Conservation (phyloP, 1,284 basidiomycete genomes). For the Coniferiporia weirii region DNA sequence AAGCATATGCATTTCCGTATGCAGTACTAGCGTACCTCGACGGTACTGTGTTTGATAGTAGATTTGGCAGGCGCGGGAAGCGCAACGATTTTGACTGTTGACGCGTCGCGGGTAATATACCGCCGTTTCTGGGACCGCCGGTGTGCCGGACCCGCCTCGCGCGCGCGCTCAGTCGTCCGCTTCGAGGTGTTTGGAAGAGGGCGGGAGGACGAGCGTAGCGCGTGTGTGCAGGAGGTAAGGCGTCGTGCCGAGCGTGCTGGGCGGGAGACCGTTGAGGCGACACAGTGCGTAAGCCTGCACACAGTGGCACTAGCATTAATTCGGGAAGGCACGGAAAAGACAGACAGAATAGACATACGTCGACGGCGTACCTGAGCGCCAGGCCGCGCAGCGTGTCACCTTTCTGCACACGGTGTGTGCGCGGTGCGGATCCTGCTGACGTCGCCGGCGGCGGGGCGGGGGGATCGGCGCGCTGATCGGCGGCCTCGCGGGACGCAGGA, state of each 20-base stretch:
- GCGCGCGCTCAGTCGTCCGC: too few species aligned
- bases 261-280: constrained; percentile 58
- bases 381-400: constrained; percentile 65
- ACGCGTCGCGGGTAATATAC: too few species aligned
- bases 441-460: not conserved
- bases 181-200: constrained; percentile 24
- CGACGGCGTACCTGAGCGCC: constrained; percentile 52
- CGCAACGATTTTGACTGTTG: too few species aligned
- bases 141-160: too few species aligned
- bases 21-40: too few species aligned
- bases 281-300: constrained; percentile 53
- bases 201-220: constrained; percentile 47
- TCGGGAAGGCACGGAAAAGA: too few species aligned
- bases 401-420: constrained; percentile 51
- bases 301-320: not conserved
- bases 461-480: constrained; percentile 12
- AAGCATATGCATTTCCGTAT: too few species aligned
- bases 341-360: constrained; percentile 41
- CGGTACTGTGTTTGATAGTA: too few species aligned
- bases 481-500: too few species aligned
- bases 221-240: constrained; percentile 73
- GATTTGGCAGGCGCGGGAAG: too few species aligned
- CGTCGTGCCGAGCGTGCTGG: constrained; percentile 59
- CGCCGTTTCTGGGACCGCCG: too few species aligned
- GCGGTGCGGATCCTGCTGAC: not conserved